Conservation (phyloP, 192 early-diverging fungal species). For the Funneliformis mosseae region DNA sequence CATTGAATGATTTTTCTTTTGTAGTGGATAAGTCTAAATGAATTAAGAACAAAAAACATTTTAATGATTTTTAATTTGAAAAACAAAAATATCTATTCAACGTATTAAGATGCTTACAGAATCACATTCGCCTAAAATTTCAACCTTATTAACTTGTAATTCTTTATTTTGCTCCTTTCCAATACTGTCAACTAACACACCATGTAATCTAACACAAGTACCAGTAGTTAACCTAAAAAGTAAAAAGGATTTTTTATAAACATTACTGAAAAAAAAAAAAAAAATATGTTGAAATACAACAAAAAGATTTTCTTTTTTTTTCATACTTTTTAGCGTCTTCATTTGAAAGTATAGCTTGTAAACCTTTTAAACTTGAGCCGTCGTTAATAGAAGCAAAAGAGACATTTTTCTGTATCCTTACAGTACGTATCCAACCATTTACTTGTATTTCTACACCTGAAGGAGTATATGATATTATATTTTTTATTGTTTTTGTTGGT, state of each 20-base stretch:
- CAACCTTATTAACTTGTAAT: constrained; percentile 57
- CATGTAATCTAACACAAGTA: constrained; percentile 70
- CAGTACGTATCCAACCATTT: constrained; percentile 82
- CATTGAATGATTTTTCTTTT: constrained; percentile 78
- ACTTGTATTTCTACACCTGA: constrained; percentile 50
- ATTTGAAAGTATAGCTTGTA: constrained; percentile 66
- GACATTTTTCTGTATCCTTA: constrained; percentile 75
- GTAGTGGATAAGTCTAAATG: constrained; percentile 76
- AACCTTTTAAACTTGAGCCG: constrained; percentile 67
- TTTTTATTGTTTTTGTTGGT: constrained; percentile 40
- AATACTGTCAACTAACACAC: constrained; percentile 64
- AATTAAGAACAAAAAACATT: neutral
- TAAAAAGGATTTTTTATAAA: constrained; percentile 9
- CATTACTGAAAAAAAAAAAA: neutral
- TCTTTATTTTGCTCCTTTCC: constrained; percentile 76
- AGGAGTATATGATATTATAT: constrained; percentile 35
- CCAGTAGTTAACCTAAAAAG: constrained; percentile 67
- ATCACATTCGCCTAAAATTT: constrained; percentile 62
- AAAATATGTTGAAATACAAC: neutral
- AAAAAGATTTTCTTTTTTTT: too few relatives aligned
- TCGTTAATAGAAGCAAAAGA: constrained; percentile 81
- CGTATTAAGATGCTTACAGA: constrained; percentile 41
- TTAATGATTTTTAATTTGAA: neutral
- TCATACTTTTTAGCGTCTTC: constrained; percentile 59
- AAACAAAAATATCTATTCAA: neutral